Base-by-base conservation (phyloP, 2,329 filamentous ascomycete species). In the Knufia fluminis region DNA sequence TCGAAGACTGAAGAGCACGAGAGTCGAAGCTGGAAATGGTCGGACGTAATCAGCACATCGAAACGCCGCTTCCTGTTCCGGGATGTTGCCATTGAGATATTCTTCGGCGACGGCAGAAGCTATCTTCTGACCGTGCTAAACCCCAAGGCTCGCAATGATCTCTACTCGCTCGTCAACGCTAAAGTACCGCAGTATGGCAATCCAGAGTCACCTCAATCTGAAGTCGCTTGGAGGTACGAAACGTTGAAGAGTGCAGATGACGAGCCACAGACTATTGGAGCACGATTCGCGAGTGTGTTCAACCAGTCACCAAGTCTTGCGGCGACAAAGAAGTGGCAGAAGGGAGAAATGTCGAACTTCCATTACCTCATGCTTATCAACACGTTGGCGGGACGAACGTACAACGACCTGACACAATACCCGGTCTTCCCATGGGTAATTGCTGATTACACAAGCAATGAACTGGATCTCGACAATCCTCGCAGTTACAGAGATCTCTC, bases 311-410 rank as follows among this genome's bases (percentile, higher is more conserved):
- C 86, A 0, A 85, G 85, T 65, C 90, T 89, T 57, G 86, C 90
- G 8, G 82, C 88, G 7, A 94, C 92, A 61, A 83, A 85, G 56
- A 84, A 83, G 64, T 98, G 92, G 92, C 78, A 92, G 52, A 85
- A 83, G 63, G 92, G 94, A 10, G 92, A 98, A 61, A 88, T 97
- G 44, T 97, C 91, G 12, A 98, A 98, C 65, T 98, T 98, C 61
- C 89, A 97, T 66, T 98, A 98, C 62, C 77, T 98, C 31, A 98
- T 98, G 91, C 82, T 96, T 52, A 82, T 98, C 62, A 98, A 98
- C 62, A 97, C 92, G 0, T 87, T 98, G 78, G 94, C 94, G 23
- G 92, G 92, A 2, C 77, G 92, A 46, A 97, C 92, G 0, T 98
- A 98, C 71, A 98, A 98, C 62, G 92, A 98, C 62, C 73, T 98